These are phyloP conservation scores for Prototheca cutis DNA, from an alignment of 163 green algal species.

Conservation along the genomic window DNA sequence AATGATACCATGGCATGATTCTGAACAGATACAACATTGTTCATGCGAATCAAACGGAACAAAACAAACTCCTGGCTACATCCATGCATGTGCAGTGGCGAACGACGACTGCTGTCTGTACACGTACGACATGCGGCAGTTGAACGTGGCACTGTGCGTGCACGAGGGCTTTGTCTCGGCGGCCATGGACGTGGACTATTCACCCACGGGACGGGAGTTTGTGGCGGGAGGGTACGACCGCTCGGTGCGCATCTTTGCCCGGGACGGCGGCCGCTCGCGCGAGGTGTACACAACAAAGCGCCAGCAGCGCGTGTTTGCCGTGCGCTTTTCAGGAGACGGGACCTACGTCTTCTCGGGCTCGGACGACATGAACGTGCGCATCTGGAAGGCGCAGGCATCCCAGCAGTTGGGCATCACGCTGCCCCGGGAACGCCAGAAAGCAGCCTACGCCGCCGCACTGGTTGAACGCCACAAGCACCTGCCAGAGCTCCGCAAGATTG, in stretches of 20 bases:
- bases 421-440: conserved; percentile 73
- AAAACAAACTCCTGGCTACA: too few relatives aligned
- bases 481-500: conserved; percentile 84
- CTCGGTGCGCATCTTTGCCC: conserved; percentile 77
- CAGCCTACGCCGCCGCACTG: conserved; percentile 78
- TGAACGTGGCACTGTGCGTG: conserved; percentile 70
- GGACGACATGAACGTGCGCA: conserved; percentile 98
- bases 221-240: conserved; percentile 81
- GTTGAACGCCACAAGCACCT: conserved; percentile 90
- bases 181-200: conserved; percentile 97
- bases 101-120: conserved; percentile 96
- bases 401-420: conserved; percentile 76
- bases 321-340: conserved; percentile 79
- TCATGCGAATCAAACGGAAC: too few relatives aligned
- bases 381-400: conserved; percentile 88
- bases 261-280: conserved; percentile 60
- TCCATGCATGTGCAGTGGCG: too few relatives aligned
- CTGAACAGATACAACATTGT: too few relatives aligned
- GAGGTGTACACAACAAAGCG: conserved; percentile 94
- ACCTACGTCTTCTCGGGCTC: conserved; percentile 89
- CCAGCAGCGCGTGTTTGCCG: conserved; percentile 91
- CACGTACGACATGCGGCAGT: conserved; percentile 93
- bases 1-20: too few relatives aligned
- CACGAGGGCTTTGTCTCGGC: conserved; percentile 92
- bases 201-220: conserved; percentile 91